Evolutionary conservation across 2,329 filamentous ascomycete genomes (phyloP).

Genomic region (Penicillium griseofulvum): DNA sequence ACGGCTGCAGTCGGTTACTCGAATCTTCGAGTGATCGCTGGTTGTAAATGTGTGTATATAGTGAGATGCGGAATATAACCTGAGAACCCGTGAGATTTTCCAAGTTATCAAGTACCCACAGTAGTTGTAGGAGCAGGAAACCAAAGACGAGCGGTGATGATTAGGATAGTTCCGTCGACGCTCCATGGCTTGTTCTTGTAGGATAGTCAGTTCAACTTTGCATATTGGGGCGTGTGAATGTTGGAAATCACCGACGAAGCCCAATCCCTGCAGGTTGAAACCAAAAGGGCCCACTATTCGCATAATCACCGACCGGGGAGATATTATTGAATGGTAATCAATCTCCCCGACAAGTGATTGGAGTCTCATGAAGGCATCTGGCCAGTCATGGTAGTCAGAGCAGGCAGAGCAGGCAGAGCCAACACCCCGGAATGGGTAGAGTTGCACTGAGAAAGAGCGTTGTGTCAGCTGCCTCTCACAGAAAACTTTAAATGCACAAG

Average conservation of each 20-base stretch:
- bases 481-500: background rate
- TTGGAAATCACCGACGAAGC: background rate
- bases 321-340: background rate
- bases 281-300: background rate
- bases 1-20: constrained; percentile 30
- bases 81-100: background rate
- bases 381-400: background rate
- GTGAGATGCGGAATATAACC: background rate
- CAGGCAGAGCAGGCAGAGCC: background rate
- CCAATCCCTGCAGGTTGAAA: background rate
- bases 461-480: background rate
- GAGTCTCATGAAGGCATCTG: background rate
- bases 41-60: constrained; percentile 1
- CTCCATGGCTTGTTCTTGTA: background rate
- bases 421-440: no score
- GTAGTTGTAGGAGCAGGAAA: background rate
- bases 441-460: background rate
- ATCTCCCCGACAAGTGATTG: background rate
- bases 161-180: background rate
- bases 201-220: background rate
- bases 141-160: background rate
- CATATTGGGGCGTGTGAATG: background rate
- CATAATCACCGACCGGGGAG: background rate
- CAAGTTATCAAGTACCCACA: background rate
- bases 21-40: constrained; percentile 27